Base-by-base conservation (phyloP, 2,329 filamentous ascomycete species). In the Fusarium concolor region DNA sequence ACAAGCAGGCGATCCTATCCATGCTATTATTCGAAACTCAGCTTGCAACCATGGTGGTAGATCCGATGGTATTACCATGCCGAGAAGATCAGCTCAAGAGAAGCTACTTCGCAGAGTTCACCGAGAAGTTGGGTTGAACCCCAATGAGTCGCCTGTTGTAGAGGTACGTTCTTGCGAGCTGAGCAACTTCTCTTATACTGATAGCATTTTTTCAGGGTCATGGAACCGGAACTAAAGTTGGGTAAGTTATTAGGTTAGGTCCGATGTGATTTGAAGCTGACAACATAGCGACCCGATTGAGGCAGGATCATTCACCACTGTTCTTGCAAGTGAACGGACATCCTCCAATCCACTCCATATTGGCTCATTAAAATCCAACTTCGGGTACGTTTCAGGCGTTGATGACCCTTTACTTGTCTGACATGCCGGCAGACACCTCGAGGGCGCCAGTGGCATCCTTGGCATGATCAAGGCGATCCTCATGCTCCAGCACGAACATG, bases 221-320 rank as follows among this genome's bases (percentile, higher is more conserved):
- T 15, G 31, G 31, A 33, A 33, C 31, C 14, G 31, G 31, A 33
- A 33, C 31, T 12, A 33, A 33, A 33, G 31, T 33, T 6, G 31
- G 31, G 31, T 33, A 15, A 33, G 31, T 33, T 12, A 15, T 15
- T 5, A 15, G 12, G 14, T 33, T 12, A 33, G 15, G 31, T 5
- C 24, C 9, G 8, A 17, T 7, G 10, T 15, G 39, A 26, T 80
- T n/a, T n/a, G 24, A 24, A 50, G 33, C 42, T 42, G 62, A 76
- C 14, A 68, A 46, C 73, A 79, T 55, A 77, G 80, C 50, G 78
- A 86, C 70, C 76, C 78, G 3, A 70, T 80, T 12, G 75, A 77
- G 50, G 68, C 72, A 2, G 66, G 71, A 10, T 70, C 74, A 3
- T 69, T 75, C 49, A 44, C 74, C 6, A 46, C 65, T 11, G 62